These are phyloP conservation scores for Saturnispora serradocipensis DNA, from an alignment of 805 yeast species.

Conservation along the genomic window DNA sequence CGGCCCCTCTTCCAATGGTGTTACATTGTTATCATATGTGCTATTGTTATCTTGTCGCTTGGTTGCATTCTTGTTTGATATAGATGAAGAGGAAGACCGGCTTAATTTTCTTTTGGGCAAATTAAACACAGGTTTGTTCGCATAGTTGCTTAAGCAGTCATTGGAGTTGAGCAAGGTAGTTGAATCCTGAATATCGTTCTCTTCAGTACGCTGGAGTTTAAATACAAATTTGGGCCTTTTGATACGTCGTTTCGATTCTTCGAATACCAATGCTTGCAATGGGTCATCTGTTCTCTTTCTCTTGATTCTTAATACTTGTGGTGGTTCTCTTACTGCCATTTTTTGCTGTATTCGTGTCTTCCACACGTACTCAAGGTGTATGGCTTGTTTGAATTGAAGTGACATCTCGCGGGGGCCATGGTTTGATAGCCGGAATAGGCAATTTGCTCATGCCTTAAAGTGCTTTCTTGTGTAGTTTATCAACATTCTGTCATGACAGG, in stretches of 20 bases:
- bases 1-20: constrained; percentile 10
- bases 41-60: not conserved
- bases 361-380: not conserved
- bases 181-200: constrained; percentile 19
- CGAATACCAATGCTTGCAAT: constrained; percentile 61
- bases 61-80: not conserved
- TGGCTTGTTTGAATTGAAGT: not conserved
- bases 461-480: not conserved
- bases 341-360: not conserved
- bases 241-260: constrained; percentile 22
- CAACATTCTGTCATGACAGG: constrained; percentile 20
- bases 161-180: constrained; percentile 17
- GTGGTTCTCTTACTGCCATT: constrained; percentile 25
- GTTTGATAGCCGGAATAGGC: not conserved
- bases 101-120: constrained; percentile 11
- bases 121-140: constrained; percentile 17
- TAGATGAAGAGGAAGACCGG: not conserved
- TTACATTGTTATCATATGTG: not conserved
- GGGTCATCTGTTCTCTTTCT: constrained; percentile 85
- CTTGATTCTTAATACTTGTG: constrained; percentile 72
- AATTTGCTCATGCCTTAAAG: not conserved
- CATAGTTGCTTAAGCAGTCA: not conserved
- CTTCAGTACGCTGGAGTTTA: constrained; percentile 41
- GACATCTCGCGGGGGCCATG: constrained; percentile 1
- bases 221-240: constrained; percentile 29